Evolutionary conservation across 2,329 filamentous ascomycete species (phyloP), one percentile per base, ranked within the genome.

Genomic region (Aspergillus sp.): DNA sequence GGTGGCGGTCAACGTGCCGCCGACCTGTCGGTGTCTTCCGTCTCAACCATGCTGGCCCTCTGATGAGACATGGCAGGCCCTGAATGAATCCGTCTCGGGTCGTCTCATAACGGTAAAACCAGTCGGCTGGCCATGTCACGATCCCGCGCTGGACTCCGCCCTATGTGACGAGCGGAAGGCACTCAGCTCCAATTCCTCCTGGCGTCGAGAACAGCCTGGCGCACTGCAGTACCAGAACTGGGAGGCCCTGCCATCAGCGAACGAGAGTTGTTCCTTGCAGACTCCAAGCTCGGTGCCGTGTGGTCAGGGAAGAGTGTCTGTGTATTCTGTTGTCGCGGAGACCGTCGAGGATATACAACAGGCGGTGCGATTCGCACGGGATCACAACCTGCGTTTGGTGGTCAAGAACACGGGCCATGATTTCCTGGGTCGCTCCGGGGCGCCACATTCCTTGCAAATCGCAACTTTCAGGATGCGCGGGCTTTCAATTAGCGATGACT

Each of bases 191-290:
- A 9, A 46, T 20, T 46, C 42, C 16, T 46, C 16, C 42, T 46
- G 42, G 42, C 42, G 42, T 18, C 42, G 42, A 18, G 42, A 46
- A n/a, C 42, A 46, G 42, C 42, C 52, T 16, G 52, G 52, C n/a
- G 74, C 76, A 6, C 65, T 74, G 11, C 73, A 77, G 56, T 73
- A 69, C 61, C 63, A 70, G 51, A 79, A 76, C 62, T 79, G 76
- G 71, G 77, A 78, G 55, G 69, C 73, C 6, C 77, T 75, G 71
- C 70, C 73, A 2, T 66, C 70, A 31, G 65, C 62, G 2, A 68
- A 76, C 54, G 65, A 79, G 59, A 72, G 60, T n/a, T 78, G 77
- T 59, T 75, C 73, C 53, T 63, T 77, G 16, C 72, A 71, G 31
- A 67, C 64, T 0, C 60, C 67, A 6, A 54, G 56, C 24, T 52